Evolutionary conservation across 768 basidiomycete genomes (phyloP).

Genomic region (Leccinum subgranulosum): DNA sequence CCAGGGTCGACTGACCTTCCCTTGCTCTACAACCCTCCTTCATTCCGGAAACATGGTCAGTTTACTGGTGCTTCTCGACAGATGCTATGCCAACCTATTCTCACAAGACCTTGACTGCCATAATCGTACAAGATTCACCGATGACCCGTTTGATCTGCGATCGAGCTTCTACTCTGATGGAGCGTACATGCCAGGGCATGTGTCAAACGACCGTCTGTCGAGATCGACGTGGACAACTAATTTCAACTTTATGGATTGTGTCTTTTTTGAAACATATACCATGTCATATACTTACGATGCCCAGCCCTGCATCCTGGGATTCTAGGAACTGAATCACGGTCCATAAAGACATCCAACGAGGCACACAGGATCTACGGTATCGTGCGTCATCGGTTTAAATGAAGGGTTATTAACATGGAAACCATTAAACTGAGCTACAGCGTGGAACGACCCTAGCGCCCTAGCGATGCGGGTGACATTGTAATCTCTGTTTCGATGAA

Average conservation of each 20-base stretch:
- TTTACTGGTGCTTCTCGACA: background rate
- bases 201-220: background rate
- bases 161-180: slow-evolving; percentile 27
- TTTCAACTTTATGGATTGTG: background rate
- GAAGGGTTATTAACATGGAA: background rate
- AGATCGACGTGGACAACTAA: background rate
- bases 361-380: too few relatives aligned
- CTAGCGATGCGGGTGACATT: background rate
- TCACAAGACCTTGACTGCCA: slow-evolving; percentile 23
- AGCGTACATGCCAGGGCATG: slow-evolving; percentile 11
- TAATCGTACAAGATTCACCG: slow-evolving; percentile 21
- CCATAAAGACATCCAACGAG: background rate
- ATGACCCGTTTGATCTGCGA: slow-evolving; percentile 20
- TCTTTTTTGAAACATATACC: background rate
- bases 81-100: slow-evolving; percentile 19
- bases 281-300: too few relatives aligned
- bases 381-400: background rate
- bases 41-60: slow-evolving; percentile 26
- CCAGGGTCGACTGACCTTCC: slow-evolving; percentile 51
- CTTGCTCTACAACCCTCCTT: slow-evolving; percentile 19
- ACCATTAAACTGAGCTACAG: background rate
- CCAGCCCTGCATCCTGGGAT: too few relatives aligned
- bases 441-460: background rate
- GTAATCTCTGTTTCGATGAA: too few relatives aligned
- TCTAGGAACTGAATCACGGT: too few relatives aligned